Conservation (phyloP, 345 rosid species). For the Citrus cavaleriei region DNA sequence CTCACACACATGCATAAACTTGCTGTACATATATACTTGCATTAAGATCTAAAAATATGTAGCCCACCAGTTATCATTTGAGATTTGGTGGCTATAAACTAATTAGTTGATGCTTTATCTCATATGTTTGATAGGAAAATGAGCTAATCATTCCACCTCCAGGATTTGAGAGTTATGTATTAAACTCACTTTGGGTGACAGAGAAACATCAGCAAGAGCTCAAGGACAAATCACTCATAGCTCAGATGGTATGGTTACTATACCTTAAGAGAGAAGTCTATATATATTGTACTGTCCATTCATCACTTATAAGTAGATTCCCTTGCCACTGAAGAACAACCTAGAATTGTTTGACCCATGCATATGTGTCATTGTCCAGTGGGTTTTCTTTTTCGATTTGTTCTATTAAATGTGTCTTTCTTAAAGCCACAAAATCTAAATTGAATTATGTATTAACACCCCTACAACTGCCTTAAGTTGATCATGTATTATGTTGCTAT, state of each 20-base stretch:
- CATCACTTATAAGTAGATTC: neutral
- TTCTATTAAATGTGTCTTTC: neutral
- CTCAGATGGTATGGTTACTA: neutral
- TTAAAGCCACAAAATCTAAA: neutral
- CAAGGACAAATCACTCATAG: neutral
- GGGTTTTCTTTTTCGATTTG: neutral
- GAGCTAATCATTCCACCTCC: neutral
- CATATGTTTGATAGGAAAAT: neutral
- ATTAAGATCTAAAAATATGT: neutral
- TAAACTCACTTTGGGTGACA: constrained; percentile 2
- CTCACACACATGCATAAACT: neutral
- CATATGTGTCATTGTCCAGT: neutral
- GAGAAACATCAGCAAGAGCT: neutral
- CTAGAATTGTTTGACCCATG: neutral
- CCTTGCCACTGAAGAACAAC: neutral
- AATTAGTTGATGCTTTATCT: constrained; percentile 1
- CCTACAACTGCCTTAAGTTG: neutral
- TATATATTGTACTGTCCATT: neutral
- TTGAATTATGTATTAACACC: neutral
- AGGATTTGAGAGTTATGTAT: neutral
- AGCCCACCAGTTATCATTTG: neutral
- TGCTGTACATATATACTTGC: neutral
- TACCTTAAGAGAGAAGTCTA: neutral
- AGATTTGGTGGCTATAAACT: neutral
- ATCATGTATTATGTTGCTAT: neutral